These are phyloP conservation scores for Alternaria alternata DNA, from an alignment of 2,329 filamentous ascomycete species.

Conservation along the genomic window DNA sequence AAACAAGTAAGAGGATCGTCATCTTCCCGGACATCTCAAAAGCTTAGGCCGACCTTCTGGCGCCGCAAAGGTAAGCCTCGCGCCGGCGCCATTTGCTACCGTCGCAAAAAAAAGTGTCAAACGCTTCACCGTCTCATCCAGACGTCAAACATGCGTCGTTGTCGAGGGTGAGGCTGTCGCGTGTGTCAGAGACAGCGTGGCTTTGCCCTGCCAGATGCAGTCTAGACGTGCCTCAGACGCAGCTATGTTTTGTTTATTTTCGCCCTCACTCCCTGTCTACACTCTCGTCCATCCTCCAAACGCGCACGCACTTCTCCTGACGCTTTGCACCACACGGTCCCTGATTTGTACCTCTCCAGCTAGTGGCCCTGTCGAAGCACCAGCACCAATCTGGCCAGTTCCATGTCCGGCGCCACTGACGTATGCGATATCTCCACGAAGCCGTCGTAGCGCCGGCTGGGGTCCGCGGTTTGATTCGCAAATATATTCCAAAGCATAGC, in stretches of 20 bases:
- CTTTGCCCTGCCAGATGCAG: neutral
- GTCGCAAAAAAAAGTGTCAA: conserved; percentile 7
- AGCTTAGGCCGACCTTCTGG: conserved; percentile 17
- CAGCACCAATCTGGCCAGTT: neutral
- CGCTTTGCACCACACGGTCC: conserved; percentile 1
- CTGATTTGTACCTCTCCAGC: conserved; percentile 4
- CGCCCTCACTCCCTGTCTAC: neutral
- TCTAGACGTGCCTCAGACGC: neutral
- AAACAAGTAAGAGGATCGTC: conserved; percentile 22
- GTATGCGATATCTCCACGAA: conserved; percentile 1
- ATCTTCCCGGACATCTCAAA: conserved; percentile 8
- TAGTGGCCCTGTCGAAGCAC: neutral
- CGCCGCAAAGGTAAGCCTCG: conserved; percentile 7
- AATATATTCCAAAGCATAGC: neutral
- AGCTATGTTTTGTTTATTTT: neutral
- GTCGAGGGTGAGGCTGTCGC: conserved; percentile 1
- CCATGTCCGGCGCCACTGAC: conserved; percentile 1
- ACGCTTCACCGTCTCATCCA: conserved; percentile 6
- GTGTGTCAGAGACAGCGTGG: neutral
- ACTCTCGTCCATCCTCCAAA: neutral
- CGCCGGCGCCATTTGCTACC: conserved; percentile 7
- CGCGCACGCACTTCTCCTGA: conserved; percentile 3
- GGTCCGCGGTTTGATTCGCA: neutral
- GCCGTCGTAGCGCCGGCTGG: neutral
- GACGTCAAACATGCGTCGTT: neutral